Base-by-base conservation (phyloP, 306 rosid species). In the Sindora glabra region DNA sequence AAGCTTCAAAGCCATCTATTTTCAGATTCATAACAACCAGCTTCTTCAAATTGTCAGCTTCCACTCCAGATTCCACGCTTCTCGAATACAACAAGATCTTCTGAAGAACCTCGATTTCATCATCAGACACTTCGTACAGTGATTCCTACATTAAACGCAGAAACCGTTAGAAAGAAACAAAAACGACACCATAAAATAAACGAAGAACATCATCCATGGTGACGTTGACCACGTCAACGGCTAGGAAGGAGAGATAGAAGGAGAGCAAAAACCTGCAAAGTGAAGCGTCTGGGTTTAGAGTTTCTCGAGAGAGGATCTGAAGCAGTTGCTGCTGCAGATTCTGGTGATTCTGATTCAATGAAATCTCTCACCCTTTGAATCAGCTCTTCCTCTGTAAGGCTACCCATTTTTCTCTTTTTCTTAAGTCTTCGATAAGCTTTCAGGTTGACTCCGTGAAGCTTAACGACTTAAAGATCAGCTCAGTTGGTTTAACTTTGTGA, bases 1-100 rank as follows among this genome's bases (percentile, higher is more conserved):
- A 79, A 15, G 81, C 76, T 26, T 75, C 78, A 59, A 52, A 71
- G 36, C 78, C 79, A 63, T 75, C 85, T 56, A 59, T 44, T 48
- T 65, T 54, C 16, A 79, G 65, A 51, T 46, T 71, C 53, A 23
- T 53, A 41, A 71, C 76, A 3, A 75, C 22, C 65, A 67, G 27
- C 54, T 71, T 79, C 52, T 75, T 67, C 50, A 55, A 55, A 52
- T 56, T 33, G 10, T 18, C 18, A 8, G 64, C 33, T 16, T 48
- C 66, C 25, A 1, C 23, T 27, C 37, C 24, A 6, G 49, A 47
- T 56, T 34, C 74, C 10, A 24, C 27, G 34, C 58, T 22, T 15
- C 50, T 64, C 48, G 51, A 11, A 30, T 71, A 55, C 77, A 33
- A 53, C 58, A 40, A 54, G 3, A 71, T 59, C 67, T 68, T 56